Base-by-base conservation (phyloP, 192 early-diverging fungal species). In the Backusella parvicylindrica region DNA sequence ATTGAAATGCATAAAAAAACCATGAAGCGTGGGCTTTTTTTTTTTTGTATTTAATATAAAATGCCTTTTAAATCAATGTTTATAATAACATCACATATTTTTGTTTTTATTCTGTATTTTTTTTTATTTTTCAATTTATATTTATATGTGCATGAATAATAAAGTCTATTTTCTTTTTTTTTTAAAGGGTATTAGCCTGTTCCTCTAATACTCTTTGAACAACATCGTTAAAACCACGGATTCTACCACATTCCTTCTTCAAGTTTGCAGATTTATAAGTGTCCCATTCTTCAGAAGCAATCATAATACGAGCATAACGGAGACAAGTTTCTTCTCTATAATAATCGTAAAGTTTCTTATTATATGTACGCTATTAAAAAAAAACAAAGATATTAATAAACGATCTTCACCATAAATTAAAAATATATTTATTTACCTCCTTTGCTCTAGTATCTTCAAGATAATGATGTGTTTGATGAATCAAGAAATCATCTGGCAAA, bases 381-480 rank as follows among this genome's bases (percentile, higher is more conserved):
- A 7, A 13, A 26, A 71, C 21, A 36, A 28, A n/a, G 26, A 36
- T 11, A 26, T 56, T 23, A 23, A 21, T 23, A 53, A 23, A 21
- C 5, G 18, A 53, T 43, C 41, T 35, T 3, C 33, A 64, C 4
- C 5, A 64, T 56, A 64, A 64, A 12, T 13, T 3, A 4, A 31
- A 13, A 13, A 12, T 65, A 31, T 65, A 12, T 16, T 23, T 2
- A 26, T 72, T 67, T 80, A 87, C 86, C 79, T 87, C 87, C 31
- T 83, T 85, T 53, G 79, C 79, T 53, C 87, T 82, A 43, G 81
- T 79, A 53, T 77, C 78, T 64, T 86, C 84, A 6, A 70, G 84
- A 33, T 88, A 88, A 64, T 83, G 70, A 63, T 88, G 87, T 11
- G 84, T 84, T 72, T 86, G 85, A 73, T 88, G 87, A 28, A 88